phyloP scores from a whole-genome alignment of 176 grass and related monocot species.

The Triticum timopheevii region DNA sequence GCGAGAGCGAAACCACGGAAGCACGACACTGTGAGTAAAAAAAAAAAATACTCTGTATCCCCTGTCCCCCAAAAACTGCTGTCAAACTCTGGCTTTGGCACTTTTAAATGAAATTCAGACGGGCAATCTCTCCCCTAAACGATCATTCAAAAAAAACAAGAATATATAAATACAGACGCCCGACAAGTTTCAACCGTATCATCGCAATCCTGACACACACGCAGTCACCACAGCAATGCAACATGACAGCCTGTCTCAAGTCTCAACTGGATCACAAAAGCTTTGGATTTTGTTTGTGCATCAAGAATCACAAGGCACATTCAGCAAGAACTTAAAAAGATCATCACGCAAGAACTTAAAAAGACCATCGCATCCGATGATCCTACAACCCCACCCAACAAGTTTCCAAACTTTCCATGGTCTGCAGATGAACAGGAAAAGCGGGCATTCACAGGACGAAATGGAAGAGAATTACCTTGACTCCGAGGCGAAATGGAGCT shows the following conservation, averaged over 20 bases:
- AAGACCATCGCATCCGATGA: not conserved
- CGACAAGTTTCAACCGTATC: not conserved
- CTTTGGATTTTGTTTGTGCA: not conserved
- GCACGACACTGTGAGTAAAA: not conserved
- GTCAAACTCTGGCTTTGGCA: too few relatives aligned
- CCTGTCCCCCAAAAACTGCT: too few relatives aligned
- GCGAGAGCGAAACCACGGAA: not conserved
- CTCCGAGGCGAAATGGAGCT: not conserved
- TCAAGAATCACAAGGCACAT: not conserved
- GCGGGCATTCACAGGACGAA: not conserved
- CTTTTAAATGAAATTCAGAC: too few relatives aligned
- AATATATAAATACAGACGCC: not conserved
- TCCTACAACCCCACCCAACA: not conserved
- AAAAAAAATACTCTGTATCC: too few relatives aligned
- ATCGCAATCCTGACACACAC: not conserved
- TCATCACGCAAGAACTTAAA: not conserved
- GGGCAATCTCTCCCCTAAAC: too few relatives aligned
- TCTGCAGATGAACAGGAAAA: not conserved
- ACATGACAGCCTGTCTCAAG: not conserved
- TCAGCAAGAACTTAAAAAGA: not conserved
- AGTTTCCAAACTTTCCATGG: not conserved
- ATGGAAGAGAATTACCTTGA: conserved; percentile 10
- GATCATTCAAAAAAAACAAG: not conserved
- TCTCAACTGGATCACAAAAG: not conserved
- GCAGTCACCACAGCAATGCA: not conserved